Evolutionary conservation across 108 stramenopile genomes (phyloP).

Genomic region (Cyclostephanos tholiformis): DNA sequence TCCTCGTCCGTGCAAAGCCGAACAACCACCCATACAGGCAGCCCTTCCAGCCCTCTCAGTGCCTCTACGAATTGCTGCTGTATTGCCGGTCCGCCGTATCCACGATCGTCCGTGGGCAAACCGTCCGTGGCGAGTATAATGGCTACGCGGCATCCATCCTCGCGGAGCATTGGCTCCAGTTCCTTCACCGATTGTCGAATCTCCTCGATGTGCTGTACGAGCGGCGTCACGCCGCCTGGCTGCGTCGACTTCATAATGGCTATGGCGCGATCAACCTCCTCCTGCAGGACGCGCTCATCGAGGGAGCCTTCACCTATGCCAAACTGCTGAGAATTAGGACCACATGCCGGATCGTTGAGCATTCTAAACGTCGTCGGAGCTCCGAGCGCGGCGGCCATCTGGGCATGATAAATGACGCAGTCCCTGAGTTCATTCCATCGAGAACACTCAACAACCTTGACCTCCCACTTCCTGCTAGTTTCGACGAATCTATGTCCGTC

Average conservation of each 20-base stretch:
- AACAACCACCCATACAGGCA: conserved; percentile 86
- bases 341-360: conserved; percentile 65
- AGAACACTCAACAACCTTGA: conserved; percentile 55
- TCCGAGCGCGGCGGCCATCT: conserved; percentile 58
- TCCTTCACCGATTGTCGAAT: conserved; percentile 63
- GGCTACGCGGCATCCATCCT: conserved; percentile 71
- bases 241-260: conserved; percentile 55
- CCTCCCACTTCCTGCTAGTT: conserved; percentile 36
- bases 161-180: conserved; percentile 49
- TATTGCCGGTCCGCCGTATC: conserved; percentile 27
- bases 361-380: conserved; percentile 76
- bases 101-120: conserved; percentile 71
- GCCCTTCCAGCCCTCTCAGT: conserved; percentile 67
- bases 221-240: conserved; percentile 81
- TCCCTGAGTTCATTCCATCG: conserved; percentile 80
- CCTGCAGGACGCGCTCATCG: conserved; percentile 39
- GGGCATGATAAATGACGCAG: conserved; percentile 67
- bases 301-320: conserved; percentile 36
- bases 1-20: conserved; percentile 92
- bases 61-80: conserved; percentile 49
- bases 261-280: conserved; percentile 55
- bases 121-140: conserved; percentile 90
- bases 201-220: conserved; percentile 70
- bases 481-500: conserved; percentile 85
- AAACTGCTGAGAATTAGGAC: conserved; percentile 56